phyloP scores from a whole-genome alignment of 768 basidiomycete species.

The Boletus rubropictus region DNA sequence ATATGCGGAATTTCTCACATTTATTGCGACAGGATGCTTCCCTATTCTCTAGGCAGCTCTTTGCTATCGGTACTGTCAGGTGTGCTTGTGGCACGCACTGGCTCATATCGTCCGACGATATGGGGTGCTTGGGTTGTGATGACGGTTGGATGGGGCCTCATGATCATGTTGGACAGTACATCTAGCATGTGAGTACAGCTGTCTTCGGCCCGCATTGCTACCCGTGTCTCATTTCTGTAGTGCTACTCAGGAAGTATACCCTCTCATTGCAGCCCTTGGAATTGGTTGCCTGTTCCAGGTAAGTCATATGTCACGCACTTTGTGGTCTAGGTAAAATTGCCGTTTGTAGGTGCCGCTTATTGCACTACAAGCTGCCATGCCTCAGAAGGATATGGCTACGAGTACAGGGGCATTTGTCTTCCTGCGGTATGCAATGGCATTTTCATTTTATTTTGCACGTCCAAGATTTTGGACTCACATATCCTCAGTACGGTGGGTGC shows the following conservation, averaged over 20 bases:
- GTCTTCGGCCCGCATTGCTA: neutral
- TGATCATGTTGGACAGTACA: constrained; percentile 32
- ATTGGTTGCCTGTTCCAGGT: constrained; percentile 34
- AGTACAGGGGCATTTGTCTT: constrained; percentile 35
- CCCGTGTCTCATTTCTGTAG: constrained; percentile 16
- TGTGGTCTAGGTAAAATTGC: too few relatives aligned
- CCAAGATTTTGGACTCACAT: too few relatives aligned
- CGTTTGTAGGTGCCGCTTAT: constrained; percentile 27
- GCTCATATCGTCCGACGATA: constrained; percentile 29
- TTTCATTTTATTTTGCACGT: too few relatives aligned
- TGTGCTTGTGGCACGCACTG: constrained; percentile 21
- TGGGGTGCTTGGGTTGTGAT: constrained; percentile 29
- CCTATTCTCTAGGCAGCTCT: constrained; percentile 29
- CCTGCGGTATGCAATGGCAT: too few relatives aligned
- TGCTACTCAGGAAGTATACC: constrained; percentile 28
- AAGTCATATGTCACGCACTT: neutral
- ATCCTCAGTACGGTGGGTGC: constrained; percentile 57
- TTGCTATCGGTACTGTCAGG: constrained; percentile 20
- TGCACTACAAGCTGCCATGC: constrained; percentile 42
- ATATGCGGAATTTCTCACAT: neutral
- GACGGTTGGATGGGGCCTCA: constrained; percentile 33
- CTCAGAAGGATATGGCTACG: constrained; percentile 40
- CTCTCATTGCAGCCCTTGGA: constrained; percentile 31
- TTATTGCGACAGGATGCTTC: constrained; percentile 29
- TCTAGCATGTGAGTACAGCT: constrained; percentile 24